Base-by-base conservation (phyloP, 495 filamentous ascomycete genomes). In the Penicillium riverlandense region DNA sequence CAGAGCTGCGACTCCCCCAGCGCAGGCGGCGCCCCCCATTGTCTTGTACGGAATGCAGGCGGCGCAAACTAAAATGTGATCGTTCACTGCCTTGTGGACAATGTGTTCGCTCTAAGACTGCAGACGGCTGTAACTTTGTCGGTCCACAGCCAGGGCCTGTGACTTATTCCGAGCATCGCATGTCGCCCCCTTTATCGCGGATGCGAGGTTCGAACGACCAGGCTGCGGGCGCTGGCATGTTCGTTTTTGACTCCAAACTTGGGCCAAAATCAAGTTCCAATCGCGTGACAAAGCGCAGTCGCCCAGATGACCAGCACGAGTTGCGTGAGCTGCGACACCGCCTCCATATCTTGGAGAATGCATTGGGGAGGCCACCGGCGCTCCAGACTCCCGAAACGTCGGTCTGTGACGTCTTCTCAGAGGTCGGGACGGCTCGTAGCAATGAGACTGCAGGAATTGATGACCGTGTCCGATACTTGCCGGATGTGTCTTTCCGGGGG, bases 51-150 rank as follows among this genome's bases (percentile, higher is more conserved):
- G 57, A 72, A 44, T 86, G 83, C 49, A 76, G 82, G 43, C 71
- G 76, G 29, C 72, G 82, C 43, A 86, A 86, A 62, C 72, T 85
- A 49, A 84, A 82, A 59, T 86, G 83, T 62, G 80, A 85, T 55
- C 78, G 81, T 28, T 66, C 69, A 28, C 75, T 77, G 38, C 82
- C 83, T 14, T 86, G 83, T 48, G 74, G 75, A 30, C 83, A 84
- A 54, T 86, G 83, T 55, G 54, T 67, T 32, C 79, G 82, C 47
- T 66, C 65, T 8, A 67, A 70, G 34, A 64, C 59, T 11, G 57
- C 67, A 0, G 57, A 62, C 0, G 49, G 48, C 9, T 72, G 68
- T 33, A 53, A 61, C 5, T 72, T 66, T 45, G 56, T 55, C 5
- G 60, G 62, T 11, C 33, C 57, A 1, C 57, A 58, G 41, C 42